Percentiles rank a stretch among this genome's conserved stretches.
Evolutionary conservation across 2,329 filamentous ascomycete species (phyloP).

Genomic region (Penicillium capsulatum): DNA sequence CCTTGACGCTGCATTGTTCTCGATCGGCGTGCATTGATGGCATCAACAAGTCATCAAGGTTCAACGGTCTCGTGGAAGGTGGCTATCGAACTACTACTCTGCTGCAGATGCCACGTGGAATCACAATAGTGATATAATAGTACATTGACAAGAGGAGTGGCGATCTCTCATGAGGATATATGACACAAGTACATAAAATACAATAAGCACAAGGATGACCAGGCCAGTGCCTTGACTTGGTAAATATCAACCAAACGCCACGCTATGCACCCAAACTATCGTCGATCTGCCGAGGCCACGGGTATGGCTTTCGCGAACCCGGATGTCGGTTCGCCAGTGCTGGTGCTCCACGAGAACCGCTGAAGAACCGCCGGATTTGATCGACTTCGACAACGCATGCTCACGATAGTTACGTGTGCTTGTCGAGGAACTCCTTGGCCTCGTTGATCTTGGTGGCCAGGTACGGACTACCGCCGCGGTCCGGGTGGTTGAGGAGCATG

Average conservation of each 20-base stretch:
- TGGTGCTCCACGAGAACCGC: no score
- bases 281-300: constrained; percentile 15
- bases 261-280: constrained; percentile 38
- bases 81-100: no score
- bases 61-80: no score
- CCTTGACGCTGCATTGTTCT: no score
- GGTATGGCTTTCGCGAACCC: not conserved
- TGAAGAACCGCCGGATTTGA: no score
- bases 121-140: constrained; percentile 16
- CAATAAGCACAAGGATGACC: constrained; percentile 54
- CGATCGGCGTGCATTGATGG: no score
- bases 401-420: constrained; percentile 43
- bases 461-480: constrained; percentile 94
- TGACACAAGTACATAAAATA: constrained; percentile 55
- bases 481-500: constrained; percentile 94
- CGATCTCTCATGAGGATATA: constrained; percentile 52
- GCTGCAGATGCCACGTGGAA: no score
- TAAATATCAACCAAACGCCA: constrained; percentile 37
- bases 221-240: constrained; percentile 19
- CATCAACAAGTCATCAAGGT: no score
- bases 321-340: no score
- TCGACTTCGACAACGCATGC: no score
- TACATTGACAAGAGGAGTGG: constrained; percentile 55
- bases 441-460: constrained; percentile 98
- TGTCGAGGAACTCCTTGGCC: constrained; percentile 93